phyloP scores from a whole-genome alignment of 345 rosid species.

The Linum usitatissimum region DNA sequence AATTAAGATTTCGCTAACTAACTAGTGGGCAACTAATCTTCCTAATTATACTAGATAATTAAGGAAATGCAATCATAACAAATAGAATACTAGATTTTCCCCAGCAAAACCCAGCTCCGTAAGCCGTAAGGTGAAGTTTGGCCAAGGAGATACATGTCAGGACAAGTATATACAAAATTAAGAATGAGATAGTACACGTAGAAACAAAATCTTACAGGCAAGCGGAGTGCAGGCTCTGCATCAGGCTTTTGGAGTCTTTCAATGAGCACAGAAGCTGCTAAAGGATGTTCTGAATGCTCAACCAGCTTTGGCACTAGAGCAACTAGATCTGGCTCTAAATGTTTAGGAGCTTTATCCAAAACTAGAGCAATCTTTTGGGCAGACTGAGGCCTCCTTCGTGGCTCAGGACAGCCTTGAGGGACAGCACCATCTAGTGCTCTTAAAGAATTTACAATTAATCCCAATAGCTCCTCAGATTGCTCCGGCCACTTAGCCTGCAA shows the following conservation, averaged over 20 bases:
- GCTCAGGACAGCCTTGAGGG: constrained; percentile 94
- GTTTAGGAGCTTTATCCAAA: constrained; percentile 89
- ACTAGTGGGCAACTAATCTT: no score
- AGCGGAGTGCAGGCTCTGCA: constrained; percentile 67
- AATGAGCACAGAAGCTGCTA: constrained; percentile 84
- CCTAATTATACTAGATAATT: no score
- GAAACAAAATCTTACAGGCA: constrained; percentile 55
- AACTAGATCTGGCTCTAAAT: constrained; percentile 79
- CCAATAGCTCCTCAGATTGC: constrained; percentile 96
- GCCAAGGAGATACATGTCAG: background rate
- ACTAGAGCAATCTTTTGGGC: constrained; percentile 90
- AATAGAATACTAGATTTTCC: background rate
- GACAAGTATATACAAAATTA: constrained; percentile 7
- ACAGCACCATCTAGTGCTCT: constrained; percentile 92
- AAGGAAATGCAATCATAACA: no score
- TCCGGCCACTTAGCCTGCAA: constrained; percentile 95
- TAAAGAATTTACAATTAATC: constrained; percentile 89
- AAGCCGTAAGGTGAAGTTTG: background rate
- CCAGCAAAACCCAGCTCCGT: background rate
- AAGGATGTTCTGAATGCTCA: constrained; percentile 87
- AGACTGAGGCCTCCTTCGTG: constrained; percentile 84
- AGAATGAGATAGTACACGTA: constrained; percentile 11
- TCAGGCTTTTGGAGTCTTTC: constrained; percentile 78
- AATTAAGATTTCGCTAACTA: no score
- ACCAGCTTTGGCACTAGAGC: constrained; percentile 96